Evolutionary conservation across 257 asterid species (phyloP).

Genomic region (Plantago elongata): DNA sequence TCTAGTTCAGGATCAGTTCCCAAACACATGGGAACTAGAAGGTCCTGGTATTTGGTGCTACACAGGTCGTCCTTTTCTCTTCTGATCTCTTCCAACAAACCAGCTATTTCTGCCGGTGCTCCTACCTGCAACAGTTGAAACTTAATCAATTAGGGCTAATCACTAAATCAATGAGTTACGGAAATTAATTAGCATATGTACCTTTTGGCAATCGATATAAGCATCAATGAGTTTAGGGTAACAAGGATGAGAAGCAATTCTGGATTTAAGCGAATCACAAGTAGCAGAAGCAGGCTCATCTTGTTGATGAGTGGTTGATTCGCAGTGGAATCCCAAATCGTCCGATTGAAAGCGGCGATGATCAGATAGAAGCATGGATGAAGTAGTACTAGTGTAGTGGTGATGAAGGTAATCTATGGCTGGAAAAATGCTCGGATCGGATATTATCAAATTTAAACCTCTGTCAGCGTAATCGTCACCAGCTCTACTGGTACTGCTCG

Average conservation of each 20-base stretch:
- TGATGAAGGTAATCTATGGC: too few species aligned
- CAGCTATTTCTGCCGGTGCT: constrained; percentile 50
- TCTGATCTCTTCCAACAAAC: constrained; percentile 43
- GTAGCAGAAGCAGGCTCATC: constrained; percentile 1
- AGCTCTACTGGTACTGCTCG: not conserved
- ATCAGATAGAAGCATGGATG: too few species aligned
- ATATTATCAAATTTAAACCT: too few species aligned
- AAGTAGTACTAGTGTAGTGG: too few species aligned
- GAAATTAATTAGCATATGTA: not conserved
- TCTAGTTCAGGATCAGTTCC: constrained; percentile 60
- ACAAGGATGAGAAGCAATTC: constrained; percentile 53
- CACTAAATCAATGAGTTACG: too few species aligned
- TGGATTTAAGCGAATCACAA: constrained; percentile 29
- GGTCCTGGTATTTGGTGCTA: constrained; percentile 7
- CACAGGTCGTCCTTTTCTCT: constrained; percentile 32
- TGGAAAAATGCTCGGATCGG: too few species aligned
- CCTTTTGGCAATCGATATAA: constrained; percentile 62
- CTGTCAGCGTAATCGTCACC: constrained; percentile 24
- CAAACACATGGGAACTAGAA: constrained; percentile 23
- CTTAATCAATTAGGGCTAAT: not conserved
- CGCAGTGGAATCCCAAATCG: constrained; percentile 28
- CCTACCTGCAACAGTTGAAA: constrained; percentile 43
- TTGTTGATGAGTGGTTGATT: not conserved
- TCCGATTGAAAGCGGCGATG: not conserved
- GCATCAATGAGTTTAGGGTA: constrained; percentile 49